Conservation (phyloP, 306 rosid genomes). For the Inga laurina region DNA sequence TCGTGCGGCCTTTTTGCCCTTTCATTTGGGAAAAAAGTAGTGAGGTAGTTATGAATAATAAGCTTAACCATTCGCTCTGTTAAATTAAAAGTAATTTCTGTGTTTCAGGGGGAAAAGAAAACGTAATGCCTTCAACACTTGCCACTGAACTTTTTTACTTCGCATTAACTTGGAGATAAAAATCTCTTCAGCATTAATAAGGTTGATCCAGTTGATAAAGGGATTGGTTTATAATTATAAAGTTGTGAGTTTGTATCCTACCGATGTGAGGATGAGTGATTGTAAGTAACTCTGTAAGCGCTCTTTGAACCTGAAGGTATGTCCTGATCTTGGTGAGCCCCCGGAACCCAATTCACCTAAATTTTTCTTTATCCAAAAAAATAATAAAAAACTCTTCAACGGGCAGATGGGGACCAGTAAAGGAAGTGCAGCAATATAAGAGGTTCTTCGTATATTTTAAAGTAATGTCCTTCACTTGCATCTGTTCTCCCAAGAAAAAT, state of each 20-base stretch:
- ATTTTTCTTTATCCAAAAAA: no score
- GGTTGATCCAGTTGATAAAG: no score
- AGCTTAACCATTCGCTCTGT: not conserved
- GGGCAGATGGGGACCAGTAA: not conserved
- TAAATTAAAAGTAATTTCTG: no score
- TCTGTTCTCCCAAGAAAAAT: not conserved
- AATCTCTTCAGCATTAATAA: no score
- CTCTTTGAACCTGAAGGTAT: fast-evolving
- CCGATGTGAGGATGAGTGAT: no score
- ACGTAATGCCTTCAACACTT: not conserved
- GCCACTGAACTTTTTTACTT: not conserved
- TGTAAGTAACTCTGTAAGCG: no score
- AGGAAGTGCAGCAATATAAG: not conserved
- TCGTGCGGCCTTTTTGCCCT: not conserved
- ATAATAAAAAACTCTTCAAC: not conserved
- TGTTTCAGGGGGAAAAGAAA: no score
- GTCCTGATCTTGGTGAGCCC: fast-evolving
- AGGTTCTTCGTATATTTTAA: not conserved
- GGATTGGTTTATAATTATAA: no score
- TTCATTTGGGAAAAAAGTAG: not conserved
- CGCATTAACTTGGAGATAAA: not conserved
- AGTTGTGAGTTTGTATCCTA: no score
- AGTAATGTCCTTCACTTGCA: not conserved
- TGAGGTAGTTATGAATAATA: not conserved
- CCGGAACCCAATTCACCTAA: no score